Conservation (phyloP, 2,329 filamentous ascomycete species). For the Colletotrichum godetiae region DNA sequence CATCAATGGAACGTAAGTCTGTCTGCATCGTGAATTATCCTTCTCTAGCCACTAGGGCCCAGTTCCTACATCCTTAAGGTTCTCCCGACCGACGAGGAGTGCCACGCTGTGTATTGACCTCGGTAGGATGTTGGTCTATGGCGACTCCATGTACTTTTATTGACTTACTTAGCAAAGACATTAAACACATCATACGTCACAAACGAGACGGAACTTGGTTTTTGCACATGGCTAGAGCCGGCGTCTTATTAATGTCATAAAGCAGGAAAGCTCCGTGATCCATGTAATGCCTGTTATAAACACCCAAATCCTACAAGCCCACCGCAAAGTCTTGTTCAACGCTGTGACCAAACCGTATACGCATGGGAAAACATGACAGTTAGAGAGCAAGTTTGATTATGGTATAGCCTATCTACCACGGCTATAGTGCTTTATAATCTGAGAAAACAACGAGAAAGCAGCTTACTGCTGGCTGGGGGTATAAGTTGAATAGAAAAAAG, state of each 20-base stretch:
- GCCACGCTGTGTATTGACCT: too few relatives aligned
- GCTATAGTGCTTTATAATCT: conserved; percentile 2
- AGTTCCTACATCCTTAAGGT: too few relatives aligned
- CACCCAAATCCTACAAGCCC: conserved; percentile 1
- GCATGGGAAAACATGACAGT: not conserved
- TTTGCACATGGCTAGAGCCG: not conserved
- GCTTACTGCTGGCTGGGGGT: conserved; percentile 32
- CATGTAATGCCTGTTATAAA: not conserved
- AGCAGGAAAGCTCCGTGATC: not conserved
- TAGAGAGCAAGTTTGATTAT: conserved; percentile 19
- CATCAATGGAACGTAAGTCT: too few relatives aligned
- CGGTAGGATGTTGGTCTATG: not conserved
- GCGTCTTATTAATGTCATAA: not conserved
- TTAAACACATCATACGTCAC: not conserved
- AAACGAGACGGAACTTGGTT: not conserved
- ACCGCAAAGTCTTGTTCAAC: conserved; percentile 1
- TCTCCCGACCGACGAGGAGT: too few relatives aligned
- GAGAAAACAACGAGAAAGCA: conserved; percentile 27
- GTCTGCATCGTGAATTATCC: too few relatives aligned
- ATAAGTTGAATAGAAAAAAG: conserved; percentile 28
- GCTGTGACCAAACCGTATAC: conserved; percentile 6
- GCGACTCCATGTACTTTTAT: not conserved
- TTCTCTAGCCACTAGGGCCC: too few relatives aligned
- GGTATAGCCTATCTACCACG: conserved; percentile 10
- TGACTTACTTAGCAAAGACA: not conserved